Base-by-base conservation (phyloP, 2,329 filamentous ascomycete genomes). In the Paraconiothyrium sp. region DNA sequence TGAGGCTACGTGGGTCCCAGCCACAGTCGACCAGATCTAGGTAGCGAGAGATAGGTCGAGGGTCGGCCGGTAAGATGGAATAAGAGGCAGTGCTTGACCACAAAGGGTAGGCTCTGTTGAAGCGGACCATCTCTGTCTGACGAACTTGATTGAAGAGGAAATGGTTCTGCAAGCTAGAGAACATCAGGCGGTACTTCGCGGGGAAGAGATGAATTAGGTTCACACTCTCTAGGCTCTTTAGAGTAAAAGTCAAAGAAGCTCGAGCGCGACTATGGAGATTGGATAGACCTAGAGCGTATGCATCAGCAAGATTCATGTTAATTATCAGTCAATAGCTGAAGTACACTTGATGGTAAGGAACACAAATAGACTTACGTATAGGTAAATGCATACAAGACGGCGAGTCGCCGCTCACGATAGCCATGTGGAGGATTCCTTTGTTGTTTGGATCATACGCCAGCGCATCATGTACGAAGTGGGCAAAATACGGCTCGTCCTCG, bases 391-490 rank as follows among this genome's bases (percentile, higher is more conserved):
- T 14, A 41, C 35, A 41, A 11, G 46, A 37, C 20, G 46, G 7
- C 2, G 27, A 30, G 27, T 30, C 27, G 27, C 1, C 27, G 27
- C 54, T 55, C 52, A 49, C 54, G 44, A 63, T 57, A n/a, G 61
- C 61, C 41, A 60, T 44, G 39, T 63, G 61, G 41, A 57, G 54
- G 27, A 63, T 54, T 2, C 54, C 61, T 34, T 60, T 63, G 10
- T 58, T 47, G 41, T 58, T 54, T 7, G 47, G 57, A 60, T 63
- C 61, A 34, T 59, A 60, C 32, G 57, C 61, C 49, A 57, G 54
- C 41, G 41, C 52, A 46, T 60, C 61, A 58, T 63, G 61, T 32
- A 63, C 54, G 35, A 60, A 60, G 54, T 63, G 39, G 47, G 54
- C 57, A 43, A 63, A 59, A 41, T 60, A 50, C n/a, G 43, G 51